These are phyloP conservation scores for Cubamyces sp. DNA, from an alignment of 768 basidiomycete species.

Conservation along the genomic window DNA sequence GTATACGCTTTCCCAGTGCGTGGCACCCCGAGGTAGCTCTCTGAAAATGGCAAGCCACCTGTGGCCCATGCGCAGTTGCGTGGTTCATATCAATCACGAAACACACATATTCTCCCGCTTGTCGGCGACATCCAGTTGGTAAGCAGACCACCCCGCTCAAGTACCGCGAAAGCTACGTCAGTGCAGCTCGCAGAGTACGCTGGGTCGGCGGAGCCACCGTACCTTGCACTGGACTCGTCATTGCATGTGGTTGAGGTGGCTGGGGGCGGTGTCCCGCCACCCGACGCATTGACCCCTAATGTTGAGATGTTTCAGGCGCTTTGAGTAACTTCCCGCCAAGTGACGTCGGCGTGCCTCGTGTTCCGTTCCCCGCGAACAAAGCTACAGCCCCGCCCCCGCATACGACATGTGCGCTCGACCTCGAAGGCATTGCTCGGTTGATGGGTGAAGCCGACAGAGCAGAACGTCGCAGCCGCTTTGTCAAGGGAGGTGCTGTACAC, in stretches of 20 bases:
- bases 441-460: background rate
- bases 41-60: conserved; percentile 4
- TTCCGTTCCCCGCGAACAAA: conserved; percentile 6
- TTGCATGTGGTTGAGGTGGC: conserved; percentile 18
- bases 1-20: background rate
- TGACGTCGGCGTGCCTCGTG: conserved; percentile 23
- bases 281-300: conserved; percentile 7
- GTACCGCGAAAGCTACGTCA: background rate
- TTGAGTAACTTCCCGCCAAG: background rate
- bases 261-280: conserved; percentile 9
- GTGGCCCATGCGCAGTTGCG: background rate
- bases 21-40: background rate
- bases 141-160: background rate
- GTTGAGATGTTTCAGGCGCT: conserved; percentile 11
- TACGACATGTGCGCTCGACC: background rate
- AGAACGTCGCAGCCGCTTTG: background rate
- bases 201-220: background rate
- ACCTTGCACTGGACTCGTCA: conserved; percentile 12
- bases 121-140: background rate
- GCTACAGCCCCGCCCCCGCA: conserved; percentile 3
- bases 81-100: background rate
- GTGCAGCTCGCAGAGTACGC: conserved; percentile 1
- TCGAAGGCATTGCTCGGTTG: background rate
- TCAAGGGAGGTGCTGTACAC: background rate
- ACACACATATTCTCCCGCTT: no score